A percentile compares a stretch with the other conserved stretches of the same genome.
These are phyloP conservation scores for Penicillium nordicum DNA, from an alignment of 2,329 filamentous ascomycete genomes.

Conservation along the genomic window DNA sequence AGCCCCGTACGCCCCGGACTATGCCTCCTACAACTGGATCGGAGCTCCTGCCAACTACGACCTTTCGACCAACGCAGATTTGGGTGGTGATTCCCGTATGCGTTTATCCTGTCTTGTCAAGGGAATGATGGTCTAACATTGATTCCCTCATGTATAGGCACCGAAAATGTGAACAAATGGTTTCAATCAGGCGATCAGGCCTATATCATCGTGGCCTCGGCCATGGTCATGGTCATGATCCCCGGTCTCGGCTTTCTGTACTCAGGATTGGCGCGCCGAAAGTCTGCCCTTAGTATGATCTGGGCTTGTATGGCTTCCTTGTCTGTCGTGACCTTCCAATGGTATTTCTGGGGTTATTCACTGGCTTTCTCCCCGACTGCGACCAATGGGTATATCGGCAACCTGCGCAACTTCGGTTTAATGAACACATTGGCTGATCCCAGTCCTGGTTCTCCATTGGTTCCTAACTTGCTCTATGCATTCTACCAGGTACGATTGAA, in stretches of 20 bases:
- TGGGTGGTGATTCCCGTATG: conserved; percentile 77
- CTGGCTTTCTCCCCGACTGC: conserved; percentile 81
- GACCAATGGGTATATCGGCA: conserved; percentile 86
- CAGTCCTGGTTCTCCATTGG: conserved; percentile 82
- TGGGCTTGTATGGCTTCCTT: conserved; percentile 96
- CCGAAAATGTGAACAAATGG: conserved; percentile 93
- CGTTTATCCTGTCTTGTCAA: conserved; percentile 19
- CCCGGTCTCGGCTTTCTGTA: conserved; percentile 97
- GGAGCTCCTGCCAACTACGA: conserved; percentile 45
- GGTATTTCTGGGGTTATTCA: conserved; percentile 99
- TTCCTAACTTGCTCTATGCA: conserved; percentile 85
- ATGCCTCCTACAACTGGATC: conserved; percentile 50
- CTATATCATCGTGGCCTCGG: conserved; percentile 84
- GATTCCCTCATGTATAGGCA: conserved; percentile 56
- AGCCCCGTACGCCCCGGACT: conserved; percentile 38
- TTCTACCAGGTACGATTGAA: conserved; percentile 73
- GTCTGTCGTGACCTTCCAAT: conserved; percentile 91
- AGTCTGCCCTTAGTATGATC: conserved; percentile 94
- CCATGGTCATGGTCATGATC: conserved; percentile 95
- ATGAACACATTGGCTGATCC: conserved; percentile 77
- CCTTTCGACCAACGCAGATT: conserved; percentile 51
- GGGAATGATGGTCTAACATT: conserved; percentile 3
- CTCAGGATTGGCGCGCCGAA: conserved; percentile 93
- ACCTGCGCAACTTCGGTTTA: conserved; percentile 84
- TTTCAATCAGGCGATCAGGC: conserved; percentile 87